A percentile compares a stretch with the other conserved stretches of the same genome.
Evolutionary conservation across 331 rosid species (phyloP).

Genomic region (Rosa hybrid): DNA sequence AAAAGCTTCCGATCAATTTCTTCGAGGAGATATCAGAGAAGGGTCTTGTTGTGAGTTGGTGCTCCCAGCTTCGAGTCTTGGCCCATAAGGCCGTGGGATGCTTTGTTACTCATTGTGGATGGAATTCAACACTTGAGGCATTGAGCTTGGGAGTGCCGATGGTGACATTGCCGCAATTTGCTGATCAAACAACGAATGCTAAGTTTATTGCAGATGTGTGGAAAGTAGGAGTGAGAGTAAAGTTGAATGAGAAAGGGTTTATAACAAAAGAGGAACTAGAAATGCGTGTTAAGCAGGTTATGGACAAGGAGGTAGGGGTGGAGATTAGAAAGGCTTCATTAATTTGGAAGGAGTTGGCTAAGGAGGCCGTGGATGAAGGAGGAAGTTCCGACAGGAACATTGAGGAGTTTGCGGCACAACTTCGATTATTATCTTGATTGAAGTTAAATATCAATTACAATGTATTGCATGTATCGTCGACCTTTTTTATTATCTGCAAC

Average conservation of each 20-base stretch:
- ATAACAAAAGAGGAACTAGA: constrained; percentile 23
- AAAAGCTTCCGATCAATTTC: constrained; percentile 27
- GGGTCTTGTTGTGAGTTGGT: constrained; percentile 35
- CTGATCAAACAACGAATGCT: constrained; percentile 37
- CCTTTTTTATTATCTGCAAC: neutral
- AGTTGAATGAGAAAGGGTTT: constrained; percentile 20
- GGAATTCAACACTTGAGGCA: constrained; percentile 35
- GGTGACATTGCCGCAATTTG: constrained; percentile 39
- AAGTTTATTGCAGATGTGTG: constrained; percentile 30
- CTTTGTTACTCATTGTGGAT: constrained; percentile 39
- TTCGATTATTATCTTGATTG: neutral
- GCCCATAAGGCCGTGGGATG: constrained; percentile 32
- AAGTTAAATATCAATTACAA: neutral
- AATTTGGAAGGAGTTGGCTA: constrained; percentile 31
- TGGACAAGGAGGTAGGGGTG: constrained; percentile 23
- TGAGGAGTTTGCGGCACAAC: constrained; percentile 24
- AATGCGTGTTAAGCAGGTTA: constrained; percentile 20
- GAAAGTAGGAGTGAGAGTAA: constrained; percentile 28
- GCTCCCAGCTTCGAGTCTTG: constrained; percentile 34
- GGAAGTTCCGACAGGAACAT: constrained; percentile 35
- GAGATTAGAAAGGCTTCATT: constrained; percentile 22
- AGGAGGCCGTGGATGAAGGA: constrained; percentile 29
- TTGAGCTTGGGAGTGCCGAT: constrained; percentile 35
- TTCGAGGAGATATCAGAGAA: constrained; percentile 23
- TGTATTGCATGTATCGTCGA: neutral